Percentiles rank a stretch among this genome's conserved stretches.
phyloP scores from a whole-genome alignment of 2,329 filamentous ascomycete species.

The Raffaelea deltoideospora region DNA sequence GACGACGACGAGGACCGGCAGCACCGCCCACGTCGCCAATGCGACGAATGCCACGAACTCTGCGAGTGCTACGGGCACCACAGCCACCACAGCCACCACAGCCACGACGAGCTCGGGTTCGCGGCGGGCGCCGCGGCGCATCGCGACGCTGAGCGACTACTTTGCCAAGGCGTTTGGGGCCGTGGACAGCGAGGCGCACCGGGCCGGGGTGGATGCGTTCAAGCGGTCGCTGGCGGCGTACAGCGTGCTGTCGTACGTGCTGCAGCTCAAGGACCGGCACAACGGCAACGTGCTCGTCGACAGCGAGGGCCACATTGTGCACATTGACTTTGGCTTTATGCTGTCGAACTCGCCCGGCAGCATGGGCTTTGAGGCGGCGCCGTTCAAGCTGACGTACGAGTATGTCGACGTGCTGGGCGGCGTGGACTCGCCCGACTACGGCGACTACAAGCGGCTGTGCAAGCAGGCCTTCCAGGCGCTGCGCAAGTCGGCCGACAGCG shows the following conservation, averaged over 20 bases:
- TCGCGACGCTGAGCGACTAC: constrained; percentile 69
- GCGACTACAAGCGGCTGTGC: constrained; percentile 63
- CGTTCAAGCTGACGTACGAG: constrained; percentile 70
- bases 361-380: constrained; percentile 74
- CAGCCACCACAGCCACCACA: too few relatives aligned
- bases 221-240: constrained; percentile 72
- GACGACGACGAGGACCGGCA: too few relatives aligned
- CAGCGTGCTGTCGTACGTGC: constrained; percentile 68
- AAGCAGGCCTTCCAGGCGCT: constrained; percentile 76
- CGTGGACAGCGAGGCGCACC: constrained; percentile 54
- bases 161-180: constrained; percentile 69
- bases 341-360: constrained; percentile 72
- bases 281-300: constrained; percentile 80
- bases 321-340: constrained; percentile 87
- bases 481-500: constrained; percentile 61
- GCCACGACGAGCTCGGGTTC: too few relatives aligned
- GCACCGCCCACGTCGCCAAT: too few relatives aligned
- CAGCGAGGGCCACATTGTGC: constrained; percentile 72
- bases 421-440: constrained; percentile 51
- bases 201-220: constrained; percentile 61
- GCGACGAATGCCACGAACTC: too few relatives aligned
- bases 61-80: too few relatives aligned
- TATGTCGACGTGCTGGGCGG: constrained; percentile 76
- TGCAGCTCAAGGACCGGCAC: constrained; percentile 75
- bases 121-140: constrained; percentile 57